A percentile compares a stretch with the other conserved stretches of the same genome.
Conservation (phyloP, 768 basidiomycete species). For the Royoungia palumana region DNA sequence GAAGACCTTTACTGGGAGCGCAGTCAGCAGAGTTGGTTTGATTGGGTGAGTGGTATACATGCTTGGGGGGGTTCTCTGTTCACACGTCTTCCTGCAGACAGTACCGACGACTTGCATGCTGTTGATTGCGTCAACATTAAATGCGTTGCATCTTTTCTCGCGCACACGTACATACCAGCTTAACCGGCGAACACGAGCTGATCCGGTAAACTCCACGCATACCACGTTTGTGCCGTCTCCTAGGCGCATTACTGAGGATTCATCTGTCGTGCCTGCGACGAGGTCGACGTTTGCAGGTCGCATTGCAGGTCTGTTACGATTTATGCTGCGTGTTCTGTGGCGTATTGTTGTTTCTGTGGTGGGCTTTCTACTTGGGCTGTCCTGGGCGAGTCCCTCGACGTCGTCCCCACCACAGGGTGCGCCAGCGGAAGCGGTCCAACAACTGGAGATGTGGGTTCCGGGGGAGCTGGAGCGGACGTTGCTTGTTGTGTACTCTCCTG, state of each 20-base stretch:
- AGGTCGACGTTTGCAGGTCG: slow-evolving; percentile 47
- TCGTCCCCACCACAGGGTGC: slow-evolving; percentile 33
- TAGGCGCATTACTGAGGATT: slow-evolving; percentile 16
- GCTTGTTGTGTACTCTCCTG: slow-evolving; percentile 76
- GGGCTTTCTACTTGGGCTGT: slow-evolving; percentile 66
- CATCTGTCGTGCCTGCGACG: slow-evolving; percentile 35
- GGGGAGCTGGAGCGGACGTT: slow-evolving; percentile 66
- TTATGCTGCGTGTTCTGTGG: slow-evolving; percentile 43
- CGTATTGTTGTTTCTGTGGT: slow-evolving; percentile 51
- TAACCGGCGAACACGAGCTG: slow-evolving; percentile 46
- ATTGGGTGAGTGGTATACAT: slow-evolving; percentile 57
- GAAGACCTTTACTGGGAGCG: slow-evolving; percentile 73
- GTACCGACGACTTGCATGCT: slow-evolving; percentile 59
- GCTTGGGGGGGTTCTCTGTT: slow-evolving; percentile 10
- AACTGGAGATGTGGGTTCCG: slow-evolving; percentile 77
- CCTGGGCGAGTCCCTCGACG: slow-evolving; percentile 39
- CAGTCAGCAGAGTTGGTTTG: slow-evolving; percentile 65
- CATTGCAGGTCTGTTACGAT: slow-evolving; percentile 27
- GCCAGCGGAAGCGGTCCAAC: slow-evolving; percentile 58
- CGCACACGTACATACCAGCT: slow-evolving; percentile 69
- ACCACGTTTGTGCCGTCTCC: slow-evolving; percentile 59
- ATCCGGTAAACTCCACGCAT: slow-evolving; percentile 68
- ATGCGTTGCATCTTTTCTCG: slow-evolving; percentile 65
- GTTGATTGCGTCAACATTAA: slow-evolving; percentile 51
- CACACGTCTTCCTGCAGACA: slow-evolving; percentile 44